Evolutionary conservation across 1,139 yeast genomes (phyloP), one percentile per base, ranked within the genome.

Genomic region (Debaryomyces sp.): DNA sequence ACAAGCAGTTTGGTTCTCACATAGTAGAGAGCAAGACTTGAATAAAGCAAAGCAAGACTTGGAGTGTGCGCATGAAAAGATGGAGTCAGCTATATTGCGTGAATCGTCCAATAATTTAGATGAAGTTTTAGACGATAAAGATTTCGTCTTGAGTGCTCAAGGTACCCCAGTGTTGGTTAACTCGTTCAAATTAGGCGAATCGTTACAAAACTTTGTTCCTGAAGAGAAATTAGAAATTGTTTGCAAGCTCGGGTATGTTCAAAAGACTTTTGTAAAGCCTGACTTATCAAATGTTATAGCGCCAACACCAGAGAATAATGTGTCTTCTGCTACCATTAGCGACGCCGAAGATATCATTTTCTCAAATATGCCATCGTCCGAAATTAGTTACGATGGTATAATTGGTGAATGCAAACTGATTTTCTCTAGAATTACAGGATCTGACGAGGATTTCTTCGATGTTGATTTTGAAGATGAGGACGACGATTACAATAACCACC

Each of bases 391-490:
- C 65, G 98, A 92, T 64, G 98, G 97, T 26, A 81, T 88, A 9
- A 82, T 92, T 23, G 82, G 91, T 6, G 94, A 89, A 53, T 91
- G 92, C n/a, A 85, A 84, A 60, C 72, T 81, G 22, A 66, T 92
- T 39, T 94, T 89, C 64, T 84, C 82, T 50, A 76, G 80, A 52
- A 82, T 92, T 53, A 95, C 95, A 5, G 98, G 98, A 3, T 81
- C 96, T 5, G 96, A 89, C 62, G 98, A 92, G 58, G 98, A 92
- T 67, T 92, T 92, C 69, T 92, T 92, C 61, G 97, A 90, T 66
- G 90, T 92, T 32, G 98, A 92, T 67, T 92, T 92, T 63, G 98
- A 92, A 68, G 98, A 92, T 64, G 97, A 91, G 18, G 94, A 86
- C 40, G 77, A 75, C 24, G 62, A 59, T 35, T 58, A 59, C 43